Evolutionary conservation across 164 flowering plant species (phyloP).

Genomic region (Buxus sempervirens): DNA sequence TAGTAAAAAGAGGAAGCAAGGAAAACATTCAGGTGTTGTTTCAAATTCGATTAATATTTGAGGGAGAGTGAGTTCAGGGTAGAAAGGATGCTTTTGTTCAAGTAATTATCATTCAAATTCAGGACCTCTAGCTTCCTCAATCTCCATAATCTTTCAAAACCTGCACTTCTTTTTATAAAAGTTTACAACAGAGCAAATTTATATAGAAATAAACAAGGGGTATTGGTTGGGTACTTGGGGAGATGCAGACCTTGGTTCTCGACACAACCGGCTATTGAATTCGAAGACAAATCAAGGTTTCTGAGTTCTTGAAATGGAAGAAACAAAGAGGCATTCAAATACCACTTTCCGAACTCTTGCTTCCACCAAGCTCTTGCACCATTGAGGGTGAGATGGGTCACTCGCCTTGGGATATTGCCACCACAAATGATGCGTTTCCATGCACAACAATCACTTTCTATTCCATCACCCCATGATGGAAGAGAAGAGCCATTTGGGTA

Average conservation of each 20-base stretch:
- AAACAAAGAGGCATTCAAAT: neutral
- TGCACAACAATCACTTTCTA: neutral
- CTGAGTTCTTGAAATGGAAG: neutral
- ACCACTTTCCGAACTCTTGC: too few species aligned
- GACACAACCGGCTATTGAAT: neutral
- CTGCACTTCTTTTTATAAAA: neutral
- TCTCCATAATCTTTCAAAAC: neutral
- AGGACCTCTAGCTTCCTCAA: too few species aligned
- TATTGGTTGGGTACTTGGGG: neutral
- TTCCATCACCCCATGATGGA: neutral
- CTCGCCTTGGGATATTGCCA: neutral
- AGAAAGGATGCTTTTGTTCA: too few species aligned
- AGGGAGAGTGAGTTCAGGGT: too few species aligned
- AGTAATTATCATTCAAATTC: too few species aligned
- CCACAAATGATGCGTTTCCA: neutral
- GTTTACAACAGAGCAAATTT: neutral
- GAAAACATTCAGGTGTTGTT: too few species aligned
- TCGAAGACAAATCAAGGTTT: neutral
- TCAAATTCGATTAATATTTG: too few species aligned
- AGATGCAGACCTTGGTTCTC: neutral
- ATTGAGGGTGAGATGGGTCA: neutral
- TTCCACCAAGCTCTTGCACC: neutral
- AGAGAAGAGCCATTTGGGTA: neutral
- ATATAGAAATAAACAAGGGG: too few species aligned
- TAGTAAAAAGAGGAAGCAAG: too few species aligned